Base-by-base conservation (phyloP, 2,329 filamentous ascomycete genomes). In the Trichoderma semiorbis region DNA sequence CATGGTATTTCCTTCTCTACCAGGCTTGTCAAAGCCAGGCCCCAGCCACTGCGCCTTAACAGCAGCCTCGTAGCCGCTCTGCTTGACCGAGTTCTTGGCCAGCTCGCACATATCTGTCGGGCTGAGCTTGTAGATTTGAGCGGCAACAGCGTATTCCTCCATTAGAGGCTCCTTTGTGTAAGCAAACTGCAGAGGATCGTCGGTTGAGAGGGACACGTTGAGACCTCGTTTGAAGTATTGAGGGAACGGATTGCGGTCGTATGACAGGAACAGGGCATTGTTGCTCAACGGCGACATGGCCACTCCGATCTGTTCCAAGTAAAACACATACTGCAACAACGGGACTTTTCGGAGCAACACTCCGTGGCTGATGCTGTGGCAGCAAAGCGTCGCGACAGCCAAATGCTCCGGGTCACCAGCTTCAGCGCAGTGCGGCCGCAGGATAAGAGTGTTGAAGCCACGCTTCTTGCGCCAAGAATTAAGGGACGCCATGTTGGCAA, bases 201-300 rank as follows among this genome's bases (percentile, higher is more conserved):
- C 96, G 0, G 96, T 98, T 1, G 95, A 98, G 6, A 99, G 85
- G 1, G 95, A 98, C 5, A 99, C 95, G 79, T 99, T 99, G 68
- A 99, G 84, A 0, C 96, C 96, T 69, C 96, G 91, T 78, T 93
- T 92, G 85, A 99, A 99, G 82, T 99, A 99, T 77, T 93, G 93
- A 76, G 97, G 88, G 83, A 97, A 99, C 0, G 96, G 96, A 77
- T 99, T 99, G 73, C 97, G 91, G 81, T 99, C 96, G 78, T 99
- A 98, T 1, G 96, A 94, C 66, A 99, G 84, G 83, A 99, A 99
- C 34, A 99, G 83, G 0, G 96, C 96, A 77, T 99, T 99, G 84
- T 99, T 99, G 81, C 94, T 97, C 61, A 99, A 87, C 3, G 96
- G 96, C n/a, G 95, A 98, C 96, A 99, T 99, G 73, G 96, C 96